Percentiles rank a stretch among this genome's conserved stretches.
Evolutionary conservation across 2,329 filamentous ascomycete species (phyloP).

Genomic region (Pseudopithomyces maydicus): DNA sequence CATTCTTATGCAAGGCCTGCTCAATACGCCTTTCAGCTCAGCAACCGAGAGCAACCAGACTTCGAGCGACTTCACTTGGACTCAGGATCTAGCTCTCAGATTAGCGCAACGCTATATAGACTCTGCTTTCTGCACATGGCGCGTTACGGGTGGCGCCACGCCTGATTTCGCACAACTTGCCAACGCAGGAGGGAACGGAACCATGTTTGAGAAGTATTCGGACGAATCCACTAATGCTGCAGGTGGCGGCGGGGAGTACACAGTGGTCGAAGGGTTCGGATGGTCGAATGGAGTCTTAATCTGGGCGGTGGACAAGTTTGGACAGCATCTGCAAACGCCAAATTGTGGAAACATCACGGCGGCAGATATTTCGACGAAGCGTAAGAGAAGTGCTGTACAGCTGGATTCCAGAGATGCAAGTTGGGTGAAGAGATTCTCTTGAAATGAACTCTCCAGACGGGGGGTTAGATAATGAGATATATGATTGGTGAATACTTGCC

Average conservation of each 20-base stretch:
- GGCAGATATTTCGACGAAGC: slow-evolving; percentile 24
- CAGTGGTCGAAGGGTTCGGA: slow-evolving; percentile 72
- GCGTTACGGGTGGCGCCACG: slow-evolving; percentile 67
- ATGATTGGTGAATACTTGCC: neutral
- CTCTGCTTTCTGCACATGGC: slow-evolving; percentile 73
- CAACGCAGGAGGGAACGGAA: slow-evolving; percentile 57
- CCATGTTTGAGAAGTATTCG: slow-evolving; percentile 74
- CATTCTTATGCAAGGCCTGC: slow-evolving; percentile 65
- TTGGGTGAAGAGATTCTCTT: slow-evolving; percentile 32
- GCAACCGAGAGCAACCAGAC: slow-evolving; percentile 54
- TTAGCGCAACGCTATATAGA: slow-evolving; percentile 70
- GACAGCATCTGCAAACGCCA: slow-evolving; percentile 58
- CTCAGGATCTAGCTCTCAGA: slow-evolving; percentile 61
- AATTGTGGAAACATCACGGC: slow-evolving; percentile 48
- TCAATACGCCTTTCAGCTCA: slow-evolving; percentile 64
- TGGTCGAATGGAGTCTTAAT: slow-evolving; percentile 74
- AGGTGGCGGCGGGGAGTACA: slow-evolving; percentile 70
- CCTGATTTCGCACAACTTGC: slow-evolving; percentile 27
- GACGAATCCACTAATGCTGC: slow-evolving; percentile 65
- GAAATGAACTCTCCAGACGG: neutral
- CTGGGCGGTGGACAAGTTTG: slow-evolving; percentile 69
- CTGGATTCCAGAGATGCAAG: slow-evolving; percentile 33
- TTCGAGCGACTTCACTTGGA: slow-evolving; percentile 53
- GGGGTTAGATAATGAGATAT: slow-evolving; percentile 1
- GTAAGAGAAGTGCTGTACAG: slow-evolving; percentile 39